Conservation (phyloP, 129 eudicot species). For the Heracleum sosnowskyi region DNA sequence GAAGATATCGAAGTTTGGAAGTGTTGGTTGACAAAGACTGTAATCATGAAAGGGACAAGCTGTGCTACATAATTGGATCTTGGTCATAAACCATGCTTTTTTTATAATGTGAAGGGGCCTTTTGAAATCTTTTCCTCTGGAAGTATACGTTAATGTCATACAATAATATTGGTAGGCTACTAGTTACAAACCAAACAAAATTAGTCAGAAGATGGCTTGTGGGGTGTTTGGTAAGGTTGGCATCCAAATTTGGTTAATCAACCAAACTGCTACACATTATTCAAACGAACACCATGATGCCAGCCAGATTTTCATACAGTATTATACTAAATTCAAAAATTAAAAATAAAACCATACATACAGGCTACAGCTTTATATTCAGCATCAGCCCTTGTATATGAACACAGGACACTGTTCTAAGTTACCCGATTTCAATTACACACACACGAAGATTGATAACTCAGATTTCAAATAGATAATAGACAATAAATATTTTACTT, state of each 20-base stretch:
- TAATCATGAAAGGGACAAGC: constrained; percentile 24
- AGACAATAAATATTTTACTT: not conserved
- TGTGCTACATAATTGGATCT: not conserved
- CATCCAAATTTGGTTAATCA: constrained; percentile 43
- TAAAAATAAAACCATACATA: too few relatives aligned
- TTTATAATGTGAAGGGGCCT: not conserved
- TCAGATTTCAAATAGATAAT: not conserved
- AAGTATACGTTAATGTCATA: constrained; percentile 9
- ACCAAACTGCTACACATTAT: not conserved
- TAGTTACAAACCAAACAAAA: constrained; percentile 26
- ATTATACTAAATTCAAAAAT: too few relatives aligned
- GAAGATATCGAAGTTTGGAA: constrained; percentile 19
- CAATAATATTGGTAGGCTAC: constrained; percentile 43
- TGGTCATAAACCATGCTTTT: not conserved
- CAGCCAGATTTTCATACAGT: too few relatives aligned
- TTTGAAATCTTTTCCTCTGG: not conserved
- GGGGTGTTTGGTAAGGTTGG: constrained; percentile 62
- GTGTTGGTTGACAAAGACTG: constrained; percentile 58
- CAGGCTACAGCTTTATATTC: not conserved
- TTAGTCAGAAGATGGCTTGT: not conserved
- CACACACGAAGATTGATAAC: not conserved
- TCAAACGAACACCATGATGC: not conserved
- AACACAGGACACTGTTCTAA: not conserved
- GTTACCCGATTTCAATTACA: not conserved
- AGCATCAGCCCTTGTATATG: not conserved